Base-by-base conservation (phyloP, 78 protist species). In the Dictyostelium capitatum region DNA sequence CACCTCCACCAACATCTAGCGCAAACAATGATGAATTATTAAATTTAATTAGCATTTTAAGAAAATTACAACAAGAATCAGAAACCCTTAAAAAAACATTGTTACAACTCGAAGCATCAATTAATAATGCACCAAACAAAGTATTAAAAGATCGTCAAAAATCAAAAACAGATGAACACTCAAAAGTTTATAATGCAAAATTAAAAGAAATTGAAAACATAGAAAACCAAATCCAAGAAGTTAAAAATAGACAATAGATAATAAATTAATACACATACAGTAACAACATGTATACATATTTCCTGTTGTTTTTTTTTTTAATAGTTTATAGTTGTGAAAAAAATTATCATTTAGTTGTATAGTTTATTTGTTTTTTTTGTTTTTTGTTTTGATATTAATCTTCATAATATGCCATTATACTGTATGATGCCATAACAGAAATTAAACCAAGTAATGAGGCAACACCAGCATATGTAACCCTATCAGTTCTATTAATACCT, bases 11-110 rank as follows among this genome's bases (percentile, higher is more conserved):
- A 19, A 2, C n/a, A 47, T 7, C 37, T 23, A 50, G 67, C 28
- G 14, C 3, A 23, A 50, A 74, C 14, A 74, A 17, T 23, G n/a
- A 30, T 41, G 82, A 77, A 28, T n/a, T 50, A 20, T 23, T 77
- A 14, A 77, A 43, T 25, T 28, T 77, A 50, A 28, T 77, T 28
- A 50, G 82, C 14, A 4, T 20, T 4, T 80, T 85, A 25, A 72
- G 92, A 72, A 85, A 59, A 75, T 20, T 78, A 41, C 92, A 85
- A 85, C 92, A 85, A 85, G 92, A 85, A 75, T 30, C 67, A 6
- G 78, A 73, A 43, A 41, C 59, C 15, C 32, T 75, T 6, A 85
- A 85, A 37, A 75, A 32, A 56, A 59, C 74, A 62, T 11, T 75
- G 19, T 43, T 32, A 14, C 57, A 59, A n/a, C 41, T 28, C 9